Conservation (phyloP, 2,329 filamentous ascomycete genomes). For the Talaromyces atroroseus region DNA sequence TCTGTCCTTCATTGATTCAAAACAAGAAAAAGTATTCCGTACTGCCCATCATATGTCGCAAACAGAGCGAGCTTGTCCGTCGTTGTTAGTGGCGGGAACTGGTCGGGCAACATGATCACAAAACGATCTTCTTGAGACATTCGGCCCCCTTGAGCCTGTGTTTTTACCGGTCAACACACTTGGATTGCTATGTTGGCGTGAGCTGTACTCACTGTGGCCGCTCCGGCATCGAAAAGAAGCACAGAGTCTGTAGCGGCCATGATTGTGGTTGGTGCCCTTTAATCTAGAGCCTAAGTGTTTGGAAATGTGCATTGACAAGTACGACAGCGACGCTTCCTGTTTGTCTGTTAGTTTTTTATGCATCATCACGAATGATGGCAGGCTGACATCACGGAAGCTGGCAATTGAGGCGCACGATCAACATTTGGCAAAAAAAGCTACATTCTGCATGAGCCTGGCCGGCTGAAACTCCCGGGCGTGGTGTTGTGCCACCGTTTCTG, state of each 20-base stretch:
- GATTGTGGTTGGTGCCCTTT: conserved; percentile 12
- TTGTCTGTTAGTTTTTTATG: not conserved
- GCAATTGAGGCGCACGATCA: not conserved
- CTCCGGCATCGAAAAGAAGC: conserved; percentile 27
- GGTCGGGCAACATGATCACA: conserved; percentile 24
- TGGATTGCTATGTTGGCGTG: not conserved
- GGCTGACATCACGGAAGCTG: conserved; percentile 24
- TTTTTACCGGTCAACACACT: not conserved
- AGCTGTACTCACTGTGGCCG: conserved; percentile 21
- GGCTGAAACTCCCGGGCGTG: not conserved
- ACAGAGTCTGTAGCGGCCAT: conserved; percentile 23
- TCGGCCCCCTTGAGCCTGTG: conserved; percentile 27
- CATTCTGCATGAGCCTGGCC: not conserved
- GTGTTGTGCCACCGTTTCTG: not conserved
- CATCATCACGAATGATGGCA: conserved; percentile 19
- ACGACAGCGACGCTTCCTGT: not conserved
- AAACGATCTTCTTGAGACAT: conserved; percentile 28
- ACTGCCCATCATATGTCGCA: conserved; percentile 34
- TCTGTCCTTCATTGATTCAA: not conserved
- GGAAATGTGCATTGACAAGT: not conserved
- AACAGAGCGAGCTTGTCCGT: conserved; percentile 27
- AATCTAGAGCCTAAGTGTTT: not conserved
- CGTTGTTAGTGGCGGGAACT: conserved; percentile 24
- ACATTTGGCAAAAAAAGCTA: no score
- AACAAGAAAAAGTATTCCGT: conserved; percentile 12